These are phyloP conservation scores for Citrus glauca DNA, from an alignment of 345 rosid genomes.

Conservation along the genomic window DNA sequence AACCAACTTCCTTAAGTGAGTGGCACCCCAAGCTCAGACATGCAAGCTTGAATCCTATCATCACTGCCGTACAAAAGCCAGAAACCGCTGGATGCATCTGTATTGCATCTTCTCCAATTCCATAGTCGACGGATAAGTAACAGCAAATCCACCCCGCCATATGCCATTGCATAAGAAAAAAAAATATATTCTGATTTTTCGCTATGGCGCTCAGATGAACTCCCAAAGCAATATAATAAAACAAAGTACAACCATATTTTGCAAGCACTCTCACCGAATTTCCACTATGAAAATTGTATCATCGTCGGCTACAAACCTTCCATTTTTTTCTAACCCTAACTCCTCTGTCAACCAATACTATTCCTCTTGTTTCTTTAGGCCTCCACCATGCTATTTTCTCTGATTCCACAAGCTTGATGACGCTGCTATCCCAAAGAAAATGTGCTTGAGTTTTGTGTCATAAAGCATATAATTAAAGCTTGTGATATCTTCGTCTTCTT, in stretches of 20 bases:
- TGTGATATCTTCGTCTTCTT: conserved; percentile 3
- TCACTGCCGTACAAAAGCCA: conserved; percentile 78
- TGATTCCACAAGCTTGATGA: conserved; percentile 65
- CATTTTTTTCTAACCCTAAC: conserved; percentile 34
- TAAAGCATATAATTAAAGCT: conserved; percentile 12
- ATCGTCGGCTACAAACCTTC: conserved; percentile 76
- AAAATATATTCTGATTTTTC: conserved; percentile 45
- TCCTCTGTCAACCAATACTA: conserved; percentile 66
- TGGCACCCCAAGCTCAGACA: conserved; percentile 81
- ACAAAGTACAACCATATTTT: conserved; percentile 61
- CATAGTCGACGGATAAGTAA: conserved; percentile 66
- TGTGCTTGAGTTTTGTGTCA: conserved; percentile 54
- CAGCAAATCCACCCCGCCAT: conserved; percentile 78
- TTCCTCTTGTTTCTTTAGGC: conserved; percentile 60
- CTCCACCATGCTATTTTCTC: conserved; percentile 83
- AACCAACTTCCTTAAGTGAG: conserved; percentile 71
- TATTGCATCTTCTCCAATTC: conserved; percentile 74
- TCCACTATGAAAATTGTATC: conserved; percentile 71
- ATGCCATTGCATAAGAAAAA: conserved; percentile 77
- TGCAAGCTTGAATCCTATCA: conserved; percentile 81
- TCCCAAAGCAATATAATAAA: conserved; percentile 53
- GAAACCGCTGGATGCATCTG: conserved; percentile 71
- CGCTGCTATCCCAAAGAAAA: conserved; percentile 73
- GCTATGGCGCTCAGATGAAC: conserved; percentile 76
- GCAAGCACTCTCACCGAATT: conserved; percentile 60